Evolutionary conservation across 495 filamentous ascomycete genomes (phyloP).

Genomic region (Sordaria brevicollis): DNA sequence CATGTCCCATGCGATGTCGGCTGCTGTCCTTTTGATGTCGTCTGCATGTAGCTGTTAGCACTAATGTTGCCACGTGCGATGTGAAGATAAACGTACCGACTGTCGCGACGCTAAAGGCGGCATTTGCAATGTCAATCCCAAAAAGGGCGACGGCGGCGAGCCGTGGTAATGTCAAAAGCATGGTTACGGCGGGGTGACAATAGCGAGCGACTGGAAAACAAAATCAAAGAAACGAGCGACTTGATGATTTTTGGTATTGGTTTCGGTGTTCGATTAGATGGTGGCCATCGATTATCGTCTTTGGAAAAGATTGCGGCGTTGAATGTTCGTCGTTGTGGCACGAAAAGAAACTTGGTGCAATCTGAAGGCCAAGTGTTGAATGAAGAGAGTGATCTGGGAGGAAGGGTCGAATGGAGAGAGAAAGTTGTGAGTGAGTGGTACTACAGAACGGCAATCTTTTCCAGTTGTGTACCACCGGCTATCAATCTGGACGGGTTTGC

Average conservation of each 20-base stretch:
- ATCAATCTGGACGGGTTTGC: neutral
- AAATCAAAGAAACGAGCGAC: slow-evolving; percentile 10
- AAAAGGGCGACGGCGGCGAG: slow-evolving; percentile 10
- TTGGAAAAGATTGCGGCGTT: neutral
- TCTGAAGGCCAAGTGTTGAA: neutral
- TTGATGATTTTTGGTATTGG: neutral
- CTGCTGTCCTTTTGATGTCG: slow-evolving; percentile 20
- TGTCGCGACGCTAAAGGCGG: slow-evolving; percentile 18
- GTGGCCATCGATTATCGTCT: neutral
- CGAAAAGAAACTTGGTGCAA: neutral
- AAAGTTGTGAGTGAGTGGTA: neutral
- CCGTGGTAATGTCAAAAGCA: slow-evolving; percentile 11
- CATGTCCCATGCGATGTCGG: slow-evolving; percentile 44
- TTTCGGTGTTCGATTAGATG: neutral
- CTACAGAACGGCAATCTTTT: neutral
- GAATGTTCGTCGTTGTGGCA: neutral
- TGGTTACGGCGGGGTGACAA: slow-evolving; percentile 1
- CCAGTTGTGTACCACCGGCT: neutral
- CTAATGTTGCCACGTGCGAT: neutral
- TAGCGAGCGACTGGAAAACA: slow-evolving; percentile 10
- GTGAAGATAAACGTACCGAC: slow-evolving; percentile 6
- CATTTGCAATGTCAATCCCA: slow-evolving; percentile 9
- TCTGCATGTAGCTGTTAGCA: slow-evolving; percentile 4
- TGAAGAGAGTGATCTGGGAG: neutral
- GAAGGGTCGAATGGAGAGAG: neutral